Base-by-base conservation (phyloP, 176 grass and related monocot genomes). In the Zea luxurians region DNA sequence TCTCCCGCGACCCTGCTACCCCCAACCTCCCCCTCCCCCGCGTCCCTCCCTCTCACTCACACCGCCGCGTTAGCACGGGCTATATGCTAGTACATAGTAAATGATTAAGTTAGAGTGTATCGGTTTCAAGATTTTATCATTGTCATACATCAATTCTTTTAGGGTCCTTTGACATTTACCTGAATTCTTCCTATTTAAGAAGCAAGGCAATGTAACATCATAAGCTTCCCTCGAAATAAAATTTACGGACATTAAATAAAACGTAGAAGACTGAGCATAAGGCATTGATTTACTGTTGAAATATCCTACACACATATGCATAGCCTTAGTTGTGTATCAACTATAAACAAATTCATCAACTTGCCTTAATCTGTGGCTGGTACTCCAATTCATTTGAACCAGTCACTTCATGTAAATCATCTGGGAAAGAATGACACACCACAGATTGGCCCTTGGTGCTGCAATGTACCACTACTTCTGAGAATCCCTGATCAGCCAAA, bases 401-500 rank as follows among this genome's bases (percentile, higher is more conserved):
- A 81, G 93, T 88, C 58, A 88, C 91, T 79, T 92, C 91, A 62
- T 79, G 68, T 52, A 75, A 86, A 34, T 83, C 82, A 53, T 50
- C 82, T 66, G 86, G 83, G 80, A 79, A 85, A 82, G 89, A 78
- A 68, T 68, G 91, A 73, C 74, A 85, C 66, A 90, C 86, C 10
- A 82, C 91, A 70, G 85, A 87, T 54, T 92, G 83, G 34, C 85
- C 89, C 69, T 74, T 71, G 48, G 74, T 88, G 70, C 82, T 84
- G 61, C 71, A 78, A 90, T 94, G 85, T 13, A 87, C 67, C 38
- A 72, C 70, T 20, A 87, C 78, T 79, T 91, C 83, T 64, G 84
- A 85, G 77, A 98, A 98, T 47, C 95, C 95, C 74, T 84, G 89
- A 75, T 98, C 95, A 38, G 95, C 89, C 78, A 98, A 81, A 87